A percentile compares a stretch with the other conserved stretches of the same genome.
Evolutionary conservation across 1,139 yeast species (phyloP).

Genomic region (Scheffersomyces lignicola): DNA sequence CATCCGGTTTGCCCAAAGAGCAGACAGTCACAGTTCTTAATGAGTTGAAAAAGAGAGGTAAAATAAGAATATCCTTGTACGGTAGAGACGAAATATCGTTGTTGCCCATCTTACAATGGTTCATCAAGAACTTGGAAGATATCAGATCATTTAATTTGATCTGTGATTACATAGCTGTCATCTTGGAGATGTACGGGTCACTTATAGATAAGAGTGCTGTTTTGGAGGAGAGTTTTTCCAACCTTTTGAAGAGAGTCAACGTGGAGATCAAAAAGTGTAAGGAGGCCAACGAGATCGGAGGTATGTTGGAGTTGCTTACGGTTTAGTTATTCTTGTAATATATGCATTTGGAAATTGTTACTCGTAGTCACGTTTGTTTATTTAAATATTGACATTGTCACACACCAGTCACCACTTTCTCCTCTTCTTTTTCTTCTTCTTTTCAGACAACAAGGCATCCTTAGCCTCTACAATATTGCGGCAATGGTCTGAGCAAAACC

Average conservation of each 20-base stretch:
- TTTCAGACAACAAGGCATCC: conserved; percentile 15
- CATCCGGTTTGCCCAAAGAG: conserved; percentile 75
- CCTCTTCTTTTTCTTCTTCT: conserved; percentile 19
- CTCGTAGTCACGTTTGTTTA: conserved; percentile 6
- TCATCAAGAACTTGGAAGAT: conserved; percentile 72
- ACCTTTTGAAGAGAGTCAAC: conserved; percentile 60
- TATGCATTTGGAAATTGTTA: conserved; percentile 9
- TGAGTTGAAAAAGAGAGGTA: conserved; percentile 86
- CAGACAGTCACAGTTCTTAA: conserved; percentile 76
- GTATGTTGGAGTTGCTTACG: conserved; percentile 84
- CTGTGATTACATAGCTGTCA: conserved; percentile 82
- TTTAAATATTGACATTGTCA: conserved; percentile 2
- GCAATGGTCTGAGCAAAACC: conserved; percentile 46
- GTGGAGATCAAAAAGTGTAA: conserved; percentile 74
- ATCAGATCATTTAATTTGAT: conserved; percentile 72
- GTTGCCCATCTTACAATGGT: conserved; percentile 87
- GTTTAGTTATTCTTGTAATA: conserved; percentile 17
- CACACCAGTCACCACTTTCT: conserved; percentile 11
- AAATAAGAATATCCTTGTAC: conserved; percentile 71
- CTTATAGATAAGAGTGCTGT: conserved; percentile 76
- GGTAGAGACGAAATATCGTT: conserved; percentile 84
- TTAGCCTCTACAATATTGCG: conserved; percentile 18
- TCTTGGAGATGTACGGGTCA: conserved; percentile 75
- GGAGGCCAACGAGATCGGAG: conserved; percentile 87
- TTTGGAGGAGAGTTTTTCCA: conserved; percentile 67